A percentile compares a stretch with the other conserved stretches of the same genome.
Evolutionary conservation across 306 rosid genomes (phyloP).

Genomic region (Gleditsia sinensis): DNA sequence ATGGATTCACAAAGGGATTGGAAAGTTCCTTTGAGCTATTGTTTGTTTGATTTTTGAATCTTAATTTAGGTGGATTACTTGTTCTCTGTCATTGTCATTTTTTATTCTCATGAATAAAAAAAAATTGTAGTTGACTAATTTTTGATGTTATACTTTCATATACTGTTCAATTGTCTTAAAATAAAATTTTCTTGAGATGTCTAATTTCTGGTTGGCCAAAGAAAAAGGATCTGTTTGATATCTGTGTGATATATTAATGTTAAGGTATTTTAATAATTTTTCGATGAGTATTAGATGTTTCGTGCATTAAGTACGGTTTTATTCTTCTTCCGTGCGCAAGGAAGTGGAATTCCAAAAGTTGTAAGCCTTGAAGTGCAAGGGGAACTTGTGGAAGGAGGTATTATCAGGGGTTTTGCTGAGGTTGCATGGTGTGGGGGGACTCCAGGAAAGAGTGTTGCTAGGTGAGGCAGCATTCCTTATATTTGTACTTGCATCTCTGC

Average conservation of each 20-base stretch:
- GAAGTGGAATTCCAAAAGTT: constrained; percentile 87
- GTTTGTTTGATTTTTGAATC: neutral
- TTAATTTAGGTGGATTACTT: neutral
- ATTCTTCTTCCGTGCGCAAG: constrained; percentile 44
- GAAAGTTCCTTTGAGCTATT: neutral
- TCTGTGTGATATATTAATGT: neutral
- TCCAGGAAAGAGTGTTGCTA: constrained; percentile 92
- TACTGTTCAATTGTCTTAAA: neutral
- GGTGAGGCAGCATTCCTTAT: constrained; percentile 59
- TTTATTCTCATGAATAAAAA: neutral
- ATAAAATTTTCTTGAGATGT: neutral
- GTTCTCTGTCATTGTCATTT: neutral
- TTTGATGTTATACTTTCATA: neutral
- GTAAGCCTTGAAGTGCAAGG: constrained; percentile 82
- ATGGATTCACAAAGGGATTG: neutral
- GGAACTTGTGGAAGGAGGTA: constrained; percentile 84
- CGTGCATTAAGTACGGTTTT: constrained; percentile 14
- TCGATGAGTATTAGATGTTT: constrained; percentile 5
- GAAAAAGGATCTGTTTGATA: neutral
- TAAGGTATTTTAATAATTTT: constrained; percentile 17
- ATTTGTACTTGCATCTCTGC: neutral
- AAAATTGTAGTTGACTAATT: neutral
- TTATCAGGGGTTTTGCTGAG: constrained; percentile 71
- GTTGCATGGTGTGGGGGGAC: constrained; percentile 99
- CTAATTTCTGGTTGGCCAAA: neutral